phyloP scores from a whole-genome alignment of 305 asterid genomes.

The Caryopteris hybrid region DNA sequence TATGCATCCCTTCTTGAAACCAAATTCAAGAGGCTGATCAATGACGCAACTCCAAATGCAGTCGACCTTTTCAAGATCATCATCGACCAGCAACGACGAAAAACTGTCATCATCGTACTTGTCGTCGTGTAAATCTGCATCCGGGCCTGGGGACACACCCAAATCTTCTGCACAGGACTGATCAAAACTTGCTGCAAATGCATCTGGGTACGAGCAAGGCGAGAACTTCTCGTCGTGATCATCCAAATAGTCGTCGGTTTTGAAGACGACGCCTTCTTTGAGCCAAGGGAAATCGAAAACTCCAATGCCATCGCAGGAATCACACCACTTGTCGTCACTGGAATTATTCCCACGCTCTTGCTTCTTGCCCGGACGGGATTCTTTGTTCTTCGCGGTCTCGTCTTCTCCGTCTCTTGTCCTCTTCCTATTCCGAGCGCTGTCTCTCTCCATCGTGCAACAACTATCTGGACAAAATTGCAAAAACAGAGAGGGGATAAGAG shows the following conservation, averaged over 20 bases:
- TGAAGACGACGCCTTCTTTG: conserved; percentile 29
- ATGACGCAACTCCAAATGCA: conserved; percentile 40
- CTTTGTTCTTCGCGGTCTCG: neutral
- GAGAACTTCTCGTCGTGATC: conserved; percentile 19
- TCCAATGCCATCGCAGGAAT: conserved; percentile 24
- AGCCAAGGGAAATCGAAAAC: conserved; percentile 65
- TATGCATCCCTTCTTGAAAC: no score
- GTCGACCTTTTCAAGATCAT: conserved; percentile 33
- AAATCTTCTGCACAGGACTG: neutral
- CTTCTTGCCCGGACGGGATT: conserved; percentile 3
- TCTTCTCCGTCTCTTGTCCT: neutral
- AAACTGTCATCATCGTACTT: conserved; percentile 1
- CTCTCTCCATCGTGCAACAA: conserved; percentile 25
- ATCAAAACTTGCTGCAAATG: neutral
- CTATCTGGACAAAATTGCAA: no score
- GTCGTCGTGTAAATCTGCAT: neutral
- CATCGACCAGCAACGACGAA: conserved; percentile 23
- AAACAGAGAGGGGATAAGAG: no score
- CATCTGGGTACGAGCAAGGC: neutral
- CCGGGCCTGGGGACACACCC: neutral
- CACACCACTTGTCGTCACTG: neutral
- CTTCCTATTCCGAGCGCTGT: conserved; percentile 7
- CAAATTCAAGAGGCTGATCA: conserved; percentile 43
- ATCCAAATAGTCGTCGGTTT: no score
- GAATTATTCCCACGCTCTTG: neutral